Evolutionary conservation across 495 filamentous ascomycete genomes (phyloP).

Genomic region (Antarctomyces pellizariae): DNA sequence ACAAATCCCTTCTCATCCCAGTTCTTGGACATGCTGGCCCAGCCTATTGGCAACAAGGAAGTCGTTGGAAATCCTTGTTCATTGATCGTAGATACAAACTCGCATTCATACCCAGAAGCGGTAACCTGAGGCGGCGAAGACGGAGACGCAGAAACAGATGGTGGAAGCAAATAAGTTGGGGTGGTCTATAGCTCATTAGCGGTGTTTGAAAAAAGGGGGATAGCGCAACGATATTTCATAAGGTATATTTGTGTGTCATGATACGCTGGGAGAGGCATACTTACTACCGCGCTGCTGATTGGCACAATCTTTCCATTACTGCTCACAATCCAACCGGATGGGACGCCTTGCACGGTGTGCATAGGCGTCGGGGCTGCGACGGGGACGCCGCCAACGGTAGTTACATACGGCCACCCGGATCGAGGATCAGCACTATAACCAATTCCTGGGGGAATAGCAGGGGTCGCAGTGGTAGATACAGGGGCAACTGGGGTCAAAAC

Average conservation of each 20-base stretch:
- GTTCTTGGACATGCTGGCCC: conserved; percentile 3
- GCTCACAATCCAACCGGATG: conserved; percentile 53
- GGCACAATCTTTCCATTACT: conserved; percentile 44
- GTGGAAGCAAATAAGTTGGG: conserved; percentile 6
- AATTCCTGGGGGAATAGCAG: conserved; percentile 11
- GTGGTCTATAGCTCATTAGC: not conserved
- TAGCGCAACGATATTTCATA: not conserved
- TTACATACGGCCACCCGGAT: conserved; percentile 34
- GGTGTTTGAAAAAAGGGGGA: not conserved
- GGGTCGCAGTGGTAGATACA: conserved; percentile 8
- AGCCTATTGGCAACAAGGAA: conserved; percentile 2
- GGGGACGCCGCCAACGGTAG: too few species aligned
- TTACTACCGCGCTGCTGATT: conserved; percentile 14
- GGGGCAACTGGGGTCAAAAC: conserved; percentile 5
- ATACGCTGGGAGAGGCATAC: conserved; percentile 6
- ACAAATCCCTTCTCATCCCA: conserved; percentile 10
- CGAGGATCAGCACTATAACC: conserved; percentile 5
- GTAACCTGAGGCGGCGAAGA: conserved; percentile 6
- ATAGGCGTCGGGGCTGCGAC: conserved; percentile 18
- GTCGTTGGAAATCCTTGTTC: conserved; percentile 9
- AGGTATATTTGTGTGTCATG: not conserved
- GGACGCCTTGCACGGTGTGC: conserved; percentile 25
- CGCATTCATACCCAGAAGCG: conserved; percentile 6
- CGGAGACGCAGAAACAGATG: conserved; percentile 5
- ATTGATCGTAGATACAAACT: conserved; percentile 8